Percentiles rank a stretch among this genome's conserved stretches.
Conservation (phyloP, 108 stramenopile genomes). For the Mediolabrus comicus region DNA sequence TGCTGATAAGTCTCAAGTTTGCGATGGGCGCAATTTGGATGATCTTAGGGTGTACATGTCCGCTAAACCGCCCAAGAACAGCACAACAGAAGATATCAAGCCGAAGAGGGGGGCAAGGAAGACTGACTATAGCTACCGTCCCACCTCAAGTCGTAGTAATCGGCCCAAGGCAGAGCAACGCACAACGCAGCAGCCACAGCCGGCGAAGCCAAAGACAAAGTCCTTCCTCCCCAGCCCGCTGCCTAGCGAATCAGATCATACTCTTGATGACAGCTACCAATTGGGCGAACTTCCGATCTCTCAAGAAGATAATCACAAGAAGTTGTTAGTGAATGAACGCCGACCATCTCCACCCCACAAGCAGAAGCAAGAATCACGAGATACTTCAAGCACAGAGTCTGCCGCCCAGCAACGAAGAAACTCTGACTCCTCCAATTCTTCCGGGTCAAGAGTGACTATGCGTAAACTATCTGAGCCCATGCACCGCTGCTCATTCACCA, state of each 20-base stretch:
- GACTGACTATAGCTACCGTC: no score
- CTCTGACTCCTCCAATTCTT: neutral
- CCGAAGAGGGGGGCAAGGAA: neutral
- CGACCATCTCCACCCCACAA: no score
- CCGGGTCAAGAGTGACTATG: neutral
- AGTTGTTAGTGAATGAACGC: no score
- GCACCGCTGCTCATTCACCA: conserved; percentile 9
- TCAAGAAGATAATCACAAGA: neutral
- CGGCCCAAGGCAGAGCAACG: neutral
- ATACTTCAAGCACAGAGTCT: neutral
- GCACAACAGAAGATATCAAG: neutral
- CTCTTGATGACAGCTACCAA: neutral
- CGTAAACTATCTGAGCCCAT: conserved; percentile 21
- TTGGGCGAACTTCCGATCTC: no score
- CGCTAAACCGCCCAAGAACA: neutral
- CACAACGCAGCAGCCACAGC: neutral
- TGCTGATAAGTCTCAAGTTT: conserved; percentile 15
- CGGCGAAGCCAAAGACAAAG: neutral
- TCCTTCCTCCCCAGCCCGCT: neutral
- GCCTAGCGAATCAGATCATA: neutral
- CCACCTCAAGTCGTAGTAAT: neutral
- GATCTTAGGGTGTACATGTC: neutral
- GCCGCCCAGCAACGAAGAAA: neutral
- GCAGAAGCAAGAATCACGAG: neutral
- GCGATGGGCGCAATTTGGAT: conserved; percentile 23